Evolutionary conservation across 2,329 filamentous ascomycete species (phyloP), one percentile per base, ranked within the genome.

Genomic region (Fusarium coffeatum): DNA sequence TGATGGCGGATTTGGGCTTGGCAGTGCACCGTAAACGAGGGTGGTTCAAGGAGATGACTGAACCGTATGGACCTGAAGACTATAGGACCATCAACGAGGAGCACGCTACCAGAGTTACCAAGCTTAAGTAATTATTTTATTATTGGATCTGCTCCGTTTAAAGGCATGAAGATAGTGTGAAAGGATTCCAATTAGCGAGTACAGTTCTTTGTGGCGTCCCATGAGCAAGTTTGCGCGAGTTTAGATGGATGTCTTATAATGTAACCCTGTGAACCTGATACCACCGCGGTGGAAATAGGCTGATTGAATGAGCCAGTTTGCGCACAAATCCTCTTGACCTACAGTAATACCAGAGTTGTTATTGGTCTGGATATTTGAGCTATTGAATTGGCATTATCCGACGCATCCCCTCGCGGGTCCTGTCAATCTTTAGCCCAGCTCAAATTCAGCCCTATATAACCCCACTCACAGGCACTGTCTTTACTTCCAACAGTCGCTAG

Each of bases 1-100:
- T 59, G 25, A 55, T 59, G 30, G 56, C 55, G 2, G 57, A 59
- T 11, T n/a, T 59, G 12, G 53, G 57, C 5, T 20, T 59, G 10
- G 43, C 10, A 2, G 43, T 37, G 23, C 53, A 55, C 20, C 57
- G 53, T 2, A 59, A 59, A 1, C 28, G 34, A 12, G 55, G 53
- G 3, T 59, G 55, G 22, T 59, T 58, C 20, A 34, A 22, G 20
- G 57, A 59, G 41, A 22, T 59, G 5, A 58, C 53, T 2, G 42
- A 42, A 7, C 53, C 53, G 1, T 59, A 59, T 16, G 56, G 23
- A 1, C 57, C 57, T 1, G 27, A 58, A 4, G 57, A 59, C 13
- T 59, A 59, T 8, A 6, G 8, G 2, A 34, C 7, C 3, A 49
- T 49, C 4, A 49, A 49, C 5, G 28, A 34, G 8, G 47, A 49